Base-by-base conservation (phyloP, 441 rosid genomes). In the Euphorbia schlechtendalii region DNA sequence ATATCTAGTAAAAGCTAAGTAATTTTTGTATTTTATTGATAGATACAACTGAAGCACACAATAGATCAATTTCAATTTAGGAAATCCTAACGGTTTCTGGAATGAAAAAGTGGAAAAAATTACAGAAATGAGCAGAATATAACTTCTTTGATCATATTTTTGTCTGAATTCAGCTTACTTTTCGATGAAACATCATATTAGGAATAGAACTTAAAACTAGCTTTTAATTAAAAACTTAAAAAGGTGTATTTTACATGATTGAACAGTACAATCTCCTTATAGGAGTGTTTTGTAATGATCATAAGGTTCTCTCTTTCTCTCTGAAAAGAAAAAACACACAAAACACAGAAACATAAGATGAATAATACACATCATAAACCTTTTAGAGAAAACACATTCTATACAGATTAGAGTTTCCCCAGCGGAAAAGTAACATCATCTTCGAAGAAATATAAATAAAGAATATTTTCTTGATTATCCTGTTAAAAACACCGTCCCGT, bases 381-480 rank as follows among this genome's bases (percentile, higher is more conserved):
- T n/a, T n/a, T n/a, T n/a, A 64, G 73, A 77, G 79, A 66, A 73
- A 69, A 70, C 78, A 63, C 82, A 54, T 56, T 51, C 63, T 78
- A 41, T 76, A 67, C 82, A 81, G 68, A 77, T 71, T 69, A 75
- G 79, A 73, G 78, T 77, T 75, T 78, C 73, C 73, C 67, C 71
- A 24, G 62, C 66, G 71, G 62, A 40, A 76, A 62, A 67, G n/a
- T n/a, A n/a, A n/a, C 58, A 67, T 61, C 78, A 70, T 75, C 64
- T 80, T 75, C 78, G 73, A 70, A 85, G 78, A 83, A 77, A 71
- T 61, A 68, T 61, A 68, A 81, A 81, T 79, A 73, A 87, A 82
- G 78, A 78, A 78, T 80, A n/a, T n/a, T n/a, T n/a, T 80, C 72
- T 72, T 72, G 80, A 70, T 70, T 78, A 84, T 77, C 84, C 86